These are phyloP conservation scores for Ophiostoma montium DNA, from an alignment of 2,329 filamentous ascomycete species.

Conservation along the genomic window DNA sequence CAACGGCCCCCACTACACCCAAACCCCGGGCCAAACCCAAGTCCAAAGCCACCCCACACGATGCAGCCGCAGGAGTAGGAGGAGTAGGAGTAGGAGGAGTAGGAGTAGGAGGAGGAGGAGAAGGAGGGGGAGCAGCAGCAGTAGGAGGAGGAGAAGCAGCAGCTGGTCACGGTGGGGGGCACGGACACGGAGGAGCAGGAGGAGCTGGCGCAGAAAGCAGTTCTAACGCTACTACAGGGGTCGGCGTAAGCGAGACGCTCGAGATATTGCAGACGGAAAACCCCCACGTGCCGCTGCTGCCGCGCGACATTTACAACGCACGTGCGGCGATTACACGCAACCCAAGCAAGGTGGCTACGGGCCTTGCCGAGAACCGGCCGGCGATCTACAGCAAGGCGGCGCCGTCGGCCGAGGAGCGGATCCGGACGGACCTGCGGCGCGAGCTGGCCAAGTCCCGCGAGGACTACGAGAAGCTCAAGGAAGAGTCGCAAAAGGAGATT, in stretches of 20 bases:
- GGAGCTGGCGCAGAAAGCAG: conserved; percentile 2
- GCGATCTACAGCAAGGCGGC: conserved; percentile 54
- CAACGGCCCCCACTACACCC: conserved; percentile 6
- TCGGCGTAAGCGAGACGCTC: conserved; percentile 51
- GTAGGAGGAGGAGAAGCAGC: not conserved
- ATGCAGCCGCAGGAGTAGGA: conserved; percentile 1
- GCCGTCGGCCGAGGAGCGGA: conserved; percentile 48
- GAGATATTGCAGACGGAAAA: conserved; percentile 51
- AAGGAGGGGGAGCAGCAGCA: not conserved
- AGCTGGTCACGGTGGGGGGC: no score
- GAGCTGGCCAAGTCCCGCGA: conserved; percentile 45
- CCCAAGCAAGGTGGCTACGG: conserved; percentile 45
- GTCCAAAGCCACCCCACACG: conserved; percentile 3
- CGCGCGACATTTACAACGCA: conserved; percentile 54
- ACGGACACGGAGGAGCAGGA: not conserved
- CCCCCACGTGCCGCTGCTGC: conserved; percentile 47
- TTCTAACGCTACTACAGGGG: conserved; percentile 28
- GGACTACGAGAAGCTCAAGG: conserved; percentile 39
- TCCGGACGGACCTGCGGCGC: conserved; percentile 45
- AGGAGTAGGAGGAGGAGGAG: not conserved
- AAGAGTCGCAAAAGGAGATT: conserved; percentile 43
- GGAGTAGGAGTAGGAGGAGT: conserved; percentile 1
- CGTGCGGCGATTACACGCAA: conserved; percentile 53
- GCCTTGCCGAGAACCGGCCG: conserved; percentile 44
- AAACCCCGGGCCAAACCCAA: conserved; percentile 7